Percentiles rank a stretch among this genome's conserved stretches.
Conservation (phyloP, 148 eudicot genomes). For the Amaranthus hypochondriacus region DNA sequence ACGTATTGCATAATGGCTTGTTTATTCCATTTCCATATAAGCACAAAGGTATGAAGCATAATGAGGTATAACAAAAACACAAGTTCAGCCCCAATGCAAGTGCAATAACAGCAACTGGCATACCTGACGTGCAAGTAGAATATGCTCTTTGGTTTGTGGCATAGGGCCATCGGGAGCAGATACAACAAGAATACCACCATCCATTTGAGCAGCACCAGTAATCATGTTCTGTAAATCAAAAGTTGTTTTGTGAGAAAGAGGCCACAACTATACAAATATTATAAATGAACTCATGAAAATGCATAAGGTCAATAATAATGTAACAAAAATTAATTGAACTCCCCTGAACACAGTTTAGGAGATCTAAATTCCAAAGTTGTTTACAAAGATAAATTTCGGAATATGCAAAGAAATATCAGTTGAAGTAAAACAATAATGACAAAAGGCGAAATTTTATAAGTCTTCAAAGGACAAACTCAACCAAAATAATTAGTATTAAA, state of each 20-base stretch:
- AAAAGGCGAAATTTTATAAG: neutral
- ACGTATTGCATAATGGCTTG: neutral
- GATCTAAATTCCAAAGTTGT: neutral
- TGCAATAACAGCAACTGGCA: neutral
- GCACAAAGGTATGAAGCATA: neutral
- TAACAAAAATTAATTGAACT: too few species aligned
- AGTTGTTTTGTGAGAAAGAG: neutral
- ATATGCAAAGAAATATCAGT: neutral
- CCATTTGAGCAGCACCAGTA: conserved; percentile 99
- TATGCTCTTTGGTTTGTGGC: conserved; percentile 99
- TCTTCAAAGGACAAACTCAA: neutral
- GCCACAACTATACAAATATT: too few species aligned
- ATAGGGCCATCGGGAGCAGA: conserved; percentile 98
- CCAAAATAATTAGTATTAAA: neutral
- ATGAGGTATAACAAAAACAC: neutral
- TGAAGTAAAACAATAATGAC: too few species aligned
- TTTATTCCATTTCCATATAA: neutral
- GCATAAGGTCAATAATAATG: too few species aligned
- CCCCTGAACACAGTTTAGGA: too few species aligned
- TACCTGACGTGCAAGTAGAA: conserved; percentile 92
- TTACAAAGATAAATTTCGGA: neutral
- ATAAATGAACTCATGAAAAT: too few species aligned
- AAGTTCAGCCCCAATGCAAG: neutral
- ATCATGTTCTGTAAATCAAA: conserved; percentile 75
- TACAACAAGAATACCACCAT: conserved; percentile 89